These are phyloP conservation scores for Tricholoma hemisulphureum DNA, from an alignment of 768 basidiomycete genomes.

Conservation along the genomic window DNA sequence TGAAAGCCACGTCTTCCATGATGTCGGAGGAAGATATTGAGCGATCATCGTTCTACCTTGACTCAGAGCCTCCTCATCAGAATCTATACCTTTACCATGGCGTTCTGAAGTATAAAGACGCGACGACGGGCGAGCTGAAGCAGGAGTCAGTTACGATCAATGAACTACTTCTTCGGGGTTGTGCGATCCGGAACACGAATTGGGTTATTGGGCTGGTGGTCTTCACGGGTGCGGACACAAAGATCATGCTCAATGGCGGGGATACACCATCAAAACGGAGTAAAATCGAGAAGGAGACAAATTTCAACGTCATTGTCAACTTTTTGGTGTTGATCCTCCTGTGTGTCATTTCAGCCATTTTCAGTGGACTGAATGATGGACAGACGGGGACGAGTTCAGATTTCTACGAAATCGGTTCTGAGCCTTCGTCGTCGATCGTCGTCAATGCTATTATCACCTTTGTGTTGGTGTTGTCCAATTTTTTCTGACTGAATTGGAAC, in stretches of 20 bases:
- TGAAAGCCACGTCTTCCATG: slow-evolving; percentile 74
- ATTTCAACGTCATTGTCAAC: slow-evolving; percentile 96
- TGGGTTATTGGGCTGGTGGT: slow-evolving; percentile 95
- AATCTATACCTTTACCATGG: slow-evolving; percentile 92
- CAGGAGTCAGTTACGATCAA: slow-evolving; percentile 83
- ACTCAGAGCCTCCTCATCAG: slow-evolving; percentile 91
- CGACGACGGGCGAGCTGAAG: slow-evolving; percentile 47
- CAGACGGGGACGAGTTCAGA: slow-evolving; percentile 61
- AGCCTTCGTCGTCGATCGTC: slow-evolving; percentile 57
- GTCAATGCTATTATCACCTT: slow-evolving; percentile 88
- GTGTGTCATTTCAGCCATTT: slow-evolving; percentile 73
- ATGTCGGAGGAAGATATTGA: slow-evolving; percentile 88
- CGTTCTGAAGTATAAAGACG: slow-evolving; percentile 72
- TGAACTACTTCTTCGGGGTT: slow-evolving; percentile 89
- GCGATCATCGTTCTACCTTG: slow-evolving; percentile 81
- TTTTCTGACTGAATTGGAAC: neutral
- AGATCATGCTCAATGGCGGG: slow-evolving; percentile 90
- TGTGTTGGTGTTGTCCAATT: slow-evolving; percentile 57
- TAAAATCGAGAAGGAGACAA: slow-evolving; percentile 98
- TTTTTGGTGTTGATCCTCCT: slow-evolving; percentile 76
- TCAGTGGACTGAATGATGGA: slow-evolving; percentile 70
- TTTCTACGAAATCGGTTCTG: slow-evolving; percentile 67
- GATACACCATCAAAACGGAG: slow-evolving; percentile 94
- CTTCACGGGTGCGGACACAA: slow-evolving; percentile 90
- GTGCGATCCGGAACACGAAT: slow-evolving; percentile 81